Conservation (phyloP, 176 grass and related monocot genomes). For the Ensete glaucum region DNA sequence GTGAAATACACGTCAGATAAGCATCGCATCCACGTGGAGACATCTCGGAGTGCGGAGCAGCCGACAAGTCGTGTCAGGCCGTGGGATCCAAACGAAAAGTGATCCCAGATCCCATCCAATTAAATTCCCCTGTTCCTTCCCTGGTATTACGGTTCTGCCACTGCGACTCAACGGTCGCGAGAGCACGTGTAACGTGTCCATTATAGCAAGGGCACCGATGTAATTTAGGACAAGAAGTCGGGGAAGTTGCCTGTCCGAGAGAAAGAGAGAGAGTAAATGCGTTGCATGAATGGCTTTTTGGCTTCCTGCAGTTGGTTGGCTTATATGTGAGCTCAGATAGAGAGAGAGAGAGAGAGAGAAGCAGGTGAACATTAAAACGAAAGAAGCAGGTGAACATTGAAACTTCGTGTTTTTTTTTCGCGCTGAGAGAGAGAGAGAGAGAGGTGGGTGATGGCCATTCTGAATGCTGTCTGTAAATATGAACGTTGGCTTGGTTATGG, state of each 20-base stretch:
- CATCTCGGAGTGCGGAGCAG: not conserved
- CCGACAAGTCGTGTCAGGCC: not conserved
- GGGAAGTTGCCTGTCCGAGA: not conserved
- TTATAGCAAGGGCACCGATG: not conserved
- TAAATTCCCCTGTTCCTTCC: not conserved
- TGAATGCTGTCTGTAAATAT: not conserved
- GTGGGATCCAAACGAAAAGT: slow-evolving; percentile 1
- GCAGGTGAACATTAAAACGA: not conserved
- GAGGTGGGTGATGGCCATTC: too few relatives aligned
- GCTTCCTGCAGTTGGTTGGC: not conserved
- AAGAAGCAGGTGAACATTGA: not conserved
- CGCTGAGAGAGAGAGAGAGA: too few relatives aligned
- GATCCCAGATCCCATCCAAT: not conserved
- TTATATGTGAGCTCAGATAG: not conserved
- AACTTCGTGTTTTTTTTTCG: too few relatives aligned
- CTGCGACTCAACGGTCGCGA: not conserved
- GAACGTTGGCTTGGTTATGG: slow-evolving; percentile 3
- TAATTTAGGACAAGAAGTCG: not conserved
- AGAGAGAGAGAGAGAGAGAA: not conserved
- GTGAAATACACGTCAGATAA: not conserved
- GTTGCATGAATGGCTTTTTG: not conserved
- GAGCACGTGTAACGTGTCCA: not conserved
- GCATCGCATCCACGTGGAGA: not conserved
- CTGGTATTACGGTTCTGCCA: not conserved
- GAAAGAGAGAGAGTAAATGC: not conserved